Conservation (phyloP, 495 filamentous ascomycete genomes). For the Neurospora pannonica region DNA sequence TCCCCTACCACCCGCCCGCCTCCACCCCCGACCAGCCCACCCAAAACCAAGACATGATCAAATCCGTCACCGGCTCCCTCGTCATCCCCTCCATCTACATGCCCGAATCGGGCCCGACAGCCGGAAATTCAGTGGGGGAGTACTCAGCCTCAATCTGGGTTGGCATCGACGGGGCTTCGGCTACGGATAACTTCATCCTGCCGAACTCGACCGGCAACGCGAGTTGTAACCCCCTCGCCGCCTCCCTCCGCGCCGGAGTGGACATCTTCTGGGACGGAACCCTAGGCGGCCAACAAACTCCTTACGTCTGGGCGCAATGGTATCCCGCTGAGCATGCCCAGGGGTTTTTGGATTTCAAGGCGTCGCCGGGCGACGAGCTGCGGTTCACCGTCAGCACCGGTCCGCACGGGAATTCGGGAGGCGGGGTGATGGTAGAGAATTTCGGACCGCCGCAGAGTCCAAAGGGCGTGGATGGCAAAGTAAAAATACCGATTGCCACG, state of each 20-base stretch:
- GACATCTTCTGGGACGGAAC: conserved; percentile 19
- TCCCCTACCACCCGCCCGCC: not conserved
- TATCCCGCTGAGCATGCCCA: not conserved
- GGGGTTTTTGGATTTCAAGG: conserved; percentile 11
- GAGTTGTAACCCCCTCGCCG: not conserved
- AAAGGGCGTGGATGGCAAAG: not conserved
- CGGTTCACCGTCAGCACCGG: not conserved
- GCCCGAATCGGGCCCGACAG: conserved; percentile 15
- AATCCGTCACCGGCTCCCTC: conserved; percentile 6
- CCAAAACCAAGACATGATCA: conserved; percentile 1
- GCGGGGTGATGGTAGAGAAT: conserved; percentile 12
- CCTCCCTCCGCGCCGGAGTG: conserved; percentile 16
- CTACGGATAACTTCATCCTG: not conserved
- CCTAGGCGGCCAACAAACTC: conserved; percentile 5
- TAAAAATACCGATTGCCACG: not conserved
- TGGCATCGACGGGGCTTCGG: conserved; percentile 12
- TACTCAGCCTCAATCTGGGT: conserved; percentile 21
- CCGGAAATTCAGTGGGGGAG: conserved; percentile 4
- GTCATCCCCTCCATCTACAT: conserved; percentile 9
- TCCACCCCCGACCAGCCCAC: not conserved
- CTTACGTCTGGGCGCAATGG: conserved; percentile 17
- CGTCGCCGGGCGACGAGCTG: conserved; percentile 10
- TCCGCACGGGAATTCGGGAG: not conserved
- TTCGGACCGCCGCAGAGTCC: conserved; percentile 7
- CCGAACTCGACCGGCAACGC: not conserved